Base-by-base conservation (phyloP, 192 early-diverging fungal species). In the Dimargaris verticillata region DNA sequence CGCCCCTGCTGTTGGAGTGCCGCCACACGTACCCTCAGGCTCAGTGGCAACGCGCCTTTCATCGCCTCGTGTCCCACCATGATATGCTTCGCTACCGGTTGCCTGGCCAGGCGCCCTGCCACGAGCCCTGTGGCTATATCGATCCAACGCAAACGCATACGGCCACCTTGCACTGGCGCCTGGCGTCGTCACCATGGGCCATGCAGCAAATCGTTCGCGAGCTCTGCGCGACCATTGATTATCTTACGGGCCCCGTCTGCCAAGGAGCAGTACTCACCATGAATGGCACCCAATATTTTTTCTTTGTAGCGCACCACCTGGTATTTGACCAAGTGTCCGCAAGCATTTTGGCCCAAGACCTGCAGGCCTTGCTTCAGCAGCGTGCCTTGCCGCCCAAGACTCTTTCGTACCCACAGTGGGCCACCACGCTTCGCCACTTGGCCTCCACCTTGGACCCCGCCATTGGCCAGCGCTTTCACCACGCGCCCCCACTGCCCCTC, bases 281-380 rank as follows among this genome's bases (percentile, higher is more conserved):
- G 12, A 13, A 12, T 0, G 47, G 59, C 41, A 43, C 51, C 17
- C 69, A 70, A 41, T 61, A 49, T 5, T 28, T 70, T 12, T 43
- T 64, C 28, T n/a, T 70, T 28, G 57, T 52, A 9, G 44, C 61
- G 5, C 69, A 70, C 53, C 69, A 70, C 54, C 60, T 70, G n/a
- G 62, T 68, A 47, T 28, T 63, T 5, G 69, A 70, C 58, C 46
- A 61, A 0, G 62, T 63, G 7, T 70, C 69, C 2, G 52, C 62
- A 61, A 50, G 62, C 17, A 57, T 70, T 18, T 28, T 70, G 49
- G 20, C 66, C 7, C 61, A 70, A 33, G 65, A 70, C 42, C 22
- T 70, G 2, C 3, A 53, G 26, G 42, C 61, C 1, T 28, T 70
- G 4, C 3, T 60, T 11, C 28, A 20, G 4, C 54, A 55, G 14